Evolutionary conservation across 192 early-diverging fungal species (phyloP).

Genomic region (Gamsiella multidivaricata): DNA sequence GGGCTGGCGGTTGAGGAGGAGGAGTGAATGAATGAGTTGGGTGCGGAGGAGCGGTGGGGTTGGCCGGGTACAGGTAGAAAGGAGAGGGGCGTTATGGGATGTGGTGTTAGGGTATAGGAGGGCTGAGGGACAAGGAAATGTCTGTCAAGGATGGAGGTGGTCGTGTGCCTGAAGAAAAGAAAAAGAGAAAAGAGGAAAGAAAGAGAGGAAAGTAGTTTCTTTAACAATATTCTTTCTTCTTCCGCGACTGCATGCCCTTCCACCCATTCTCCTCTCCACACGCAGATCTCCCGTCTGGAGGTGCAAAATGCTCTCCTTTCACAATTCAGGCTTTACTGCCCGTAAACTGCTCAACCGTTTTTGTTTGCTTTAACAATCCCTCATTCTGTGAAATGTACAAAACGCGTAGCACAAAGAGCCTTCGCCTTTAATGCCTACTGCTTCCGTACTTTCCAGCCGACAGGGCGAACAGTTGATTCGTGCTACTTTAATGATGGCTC

Average conservation of each 20-base stretch:
- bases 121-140: background rate
- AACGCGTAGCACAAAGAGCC: no score
- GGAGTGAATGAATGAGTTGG: background rate
- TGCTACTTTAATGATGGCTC: no score
- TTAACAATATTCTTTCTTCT: no score
- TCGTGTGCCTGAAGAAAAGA: constrained; percentile 35
- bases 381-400: no score
- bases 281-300: no score
- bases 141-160: constrained; percentile 6
- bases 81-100: background rate
- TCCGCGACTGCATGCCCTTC: background rate
- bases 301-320: no score
- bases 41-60: background rate
- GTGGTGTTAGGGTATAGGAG: background rate
- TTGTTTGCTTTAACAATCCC: no score
- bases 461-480: no score
- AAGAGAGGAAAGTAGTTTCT: background rate
- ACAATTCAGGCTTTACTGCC: no score
- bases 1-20: background rate
- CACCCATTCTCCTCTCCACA: background rate
- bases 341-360: no score
- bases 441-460: no score
- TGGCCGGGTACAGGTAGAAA: background rate
- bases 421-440: no score
- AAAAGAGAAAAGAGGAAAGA: constrained; percentile 5